Evolutionary conservation across 1,284 basidiomycete species (phyloP), one percentile per base, ranked within the genome.

Genomic region (Athelia psychrophila): DNA sequence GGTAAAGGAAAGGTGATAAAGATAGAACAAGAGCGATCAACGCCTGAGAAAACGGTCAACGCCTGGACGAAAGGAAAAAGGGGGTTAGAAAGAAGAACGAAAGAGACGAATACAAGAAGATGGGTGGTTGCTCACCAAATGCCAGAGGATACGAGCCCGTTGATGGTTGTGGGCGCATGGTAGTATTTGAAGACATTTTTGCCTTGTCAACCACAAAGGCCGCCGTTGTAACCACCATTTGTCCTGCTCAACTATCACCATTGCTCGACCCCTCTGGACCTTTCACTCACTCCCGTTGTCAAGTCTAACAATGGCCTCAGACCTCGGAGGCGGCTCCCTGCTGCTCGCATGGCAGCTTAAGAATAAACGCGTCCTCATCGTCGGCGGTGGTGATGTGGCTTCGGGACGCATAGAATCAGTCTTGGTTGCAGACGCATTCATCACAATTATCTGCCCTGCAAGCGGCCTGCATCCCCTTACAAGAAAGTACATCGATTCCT

Each of bases 341-440:
- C 75, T 93, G 44, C 72, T 94, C 54, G 95, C 96, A 24, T 93
- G 92, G 84, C 87, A 93, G 67, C 84, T 96, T 66, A 89, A 87
- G 58, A 73, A 79, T 58, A 91, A 87, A 64, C 76, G 76, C 44
- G 92, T 95, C 19, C 84, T 97, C 60, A 80, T 95, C 60, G 81
- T 96, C 56, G 92, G 96, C 50, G 93, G 93, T n/a, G 94, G 93
- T 44, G 84, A 88, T 56, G 87, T 96, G 44, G 93, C 88, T 33
- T 88, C 85, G 2, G 83, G 88, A 50, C 83, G 92, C 55, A 79
- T 93, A 55, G 80, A 86, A 58, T 85, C 85, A 51, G 78, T 89
- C 61, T 78, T 91, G 60, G 69, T 72, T 52, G 79, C 84, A 38
- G 79, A 84, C 60, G 83, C 81, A 8, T 70, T 68, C 50, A 78